Conservation (phyloP, 208 protist species). For the Crithidia acanthocephali region DNA sequence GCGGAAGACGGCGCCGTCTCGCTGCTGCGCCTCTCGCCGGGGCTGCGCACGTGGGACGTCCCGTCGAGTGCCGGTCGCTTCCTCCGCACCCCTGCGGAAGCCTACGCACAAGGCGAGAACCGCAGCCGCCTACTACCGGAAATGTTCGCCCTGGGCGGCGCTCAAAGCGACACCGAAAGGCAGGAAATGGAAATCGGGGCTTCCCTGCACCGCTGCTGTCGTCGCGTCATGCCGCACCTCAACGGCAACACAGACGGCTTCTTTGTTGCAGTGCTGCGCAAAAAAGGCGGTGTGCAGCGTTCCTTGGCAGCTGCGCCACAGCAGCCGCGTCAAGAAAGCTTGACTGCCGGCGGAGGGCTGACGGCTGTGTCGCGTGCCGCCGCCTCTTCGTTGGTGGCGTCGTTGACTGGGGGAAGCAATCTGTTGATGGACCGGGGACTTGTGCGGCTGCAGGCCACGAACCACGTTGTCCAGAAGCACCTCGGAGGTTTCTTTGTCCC, state of each 20-base stretch:
- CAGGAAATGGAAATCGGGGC: constrained; percentile 5
- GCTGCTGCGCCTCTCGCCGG: constrained; percentile 37
- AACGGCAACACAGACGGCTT: constrained; percentile 77
- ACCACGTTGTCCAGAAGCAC: constrained; percentile 33
- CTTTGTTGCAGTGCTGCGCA: constrained; percentile 68
- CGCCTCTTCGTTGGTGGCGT: constrained; percentile 24
- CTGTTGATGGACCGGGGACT: constrained; percentile 33
- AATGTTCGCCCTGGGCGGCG: constrained; percentile 44
- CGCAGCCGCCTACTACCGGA: constrained; percentile 15
- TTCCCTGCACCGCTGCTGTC: constrained; percentile 45
- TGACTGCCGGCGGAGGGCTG: background rate
- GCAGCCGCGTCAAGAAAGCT: background rate
- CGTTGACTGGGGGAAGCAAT: constrained; percentile 21
- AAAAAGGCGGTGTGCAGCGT: background rate
- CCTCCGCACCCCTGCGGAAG: constrained; percentile 44
- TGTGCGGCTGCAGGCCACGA: constrained; percentile 32
- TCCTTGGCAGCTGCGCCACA: background rate
- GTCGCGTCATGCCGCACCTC: constrained; percentile 74
- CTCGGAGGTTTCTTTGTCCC: constrained; percentile 39
- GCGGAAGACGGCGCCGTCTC: background rate
- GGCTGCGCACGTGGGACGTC: constrained; percentile 64
- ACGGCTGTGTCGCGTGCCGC: background rate
- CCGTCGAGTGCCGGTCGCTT: constrained; percentile 66
- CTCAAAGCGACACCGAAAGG: background rate
- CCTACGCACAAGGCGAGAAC: constrained; percentile 39